Percentiles rank a stretch among this genome's conserved stretches.
These are phyloP conservation scores for Carex kokanica DNA, from an alignment of 176 grass and related monocot genomes.

Conservation along the genomic window DNA sequence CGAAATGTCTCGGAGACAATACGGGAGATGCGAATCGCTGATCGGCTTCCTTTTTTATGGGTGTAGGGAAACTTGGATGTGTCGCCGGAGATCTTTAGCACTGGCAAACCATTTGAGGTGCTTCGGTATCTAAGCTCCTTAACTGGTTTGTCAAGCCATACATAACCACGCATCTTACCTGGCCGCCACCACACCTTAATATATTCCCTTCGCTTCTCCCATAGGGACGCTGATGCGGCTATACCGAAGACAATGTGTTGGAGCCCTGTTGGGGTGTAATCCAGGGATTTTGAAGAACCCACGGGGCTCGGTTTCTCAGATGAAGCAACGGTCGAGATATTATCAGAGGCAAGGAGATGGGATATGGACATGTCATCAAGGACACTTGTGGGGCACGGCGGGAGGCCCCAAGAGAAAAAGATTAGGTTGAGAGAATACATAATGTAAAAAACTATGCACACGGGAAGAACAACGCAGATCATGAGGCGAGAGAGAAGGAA, in stretches of 20 bases:
- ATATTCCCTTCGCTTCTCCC: slow-evolving; percentile 86
- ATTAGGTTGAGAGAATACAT: slow-evolving; percentile 21
- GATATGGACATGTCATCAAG: slow-evolving; percentile 1
- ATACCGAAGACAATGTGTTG: slow-evolving; percentile 94
- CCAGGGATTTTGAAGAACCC: not conserved
- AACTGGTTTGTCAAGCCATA: slow-evolving; percentile 92
- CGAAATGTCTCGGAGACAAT: slow-evolving; percentile 88
- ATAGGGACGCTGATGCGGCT: slow-evolving; percentile 66
- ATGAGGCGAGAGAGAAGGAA: slow-evolving; percentile 21
- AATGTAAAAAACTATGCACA: slow-evolving; percentile 24
- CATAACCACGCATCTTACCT: slow-evolving; percentile 80
- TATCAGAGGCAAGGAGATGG: not conserved
- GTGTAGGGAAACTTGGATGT: slow-evolving; percentile 87
- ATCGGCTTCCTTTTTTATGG: slow-evolving; percentile 71
- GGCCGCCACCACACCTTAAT: slow-evolving; percentile 90
- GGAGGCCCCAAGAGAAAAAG: slow-evolving; percentile 22
- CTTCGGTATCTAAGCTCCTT: slow-evolving; percentile 60
- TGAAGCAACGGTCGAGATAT: not conserved
- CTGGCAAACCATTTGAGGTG: slow-evolving; percentile 44
- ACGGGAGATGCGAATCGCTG: slow-evolving; percentile 81
- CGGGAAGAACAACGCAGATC: slow-evolving; percentile 13
- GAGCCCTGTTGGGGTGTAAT: slow-evolving; percentile 44
- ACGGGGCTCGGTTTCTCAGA: not conserved
- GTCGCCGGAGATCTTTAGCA: slow-evolving; percentile 62
- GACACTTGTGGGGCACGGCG: slow-evolving; percentile 2